phyloP scores from a whole-genome alignment of 805 yeast genomes.

The Kodamaea neixiangensis region DNA sequence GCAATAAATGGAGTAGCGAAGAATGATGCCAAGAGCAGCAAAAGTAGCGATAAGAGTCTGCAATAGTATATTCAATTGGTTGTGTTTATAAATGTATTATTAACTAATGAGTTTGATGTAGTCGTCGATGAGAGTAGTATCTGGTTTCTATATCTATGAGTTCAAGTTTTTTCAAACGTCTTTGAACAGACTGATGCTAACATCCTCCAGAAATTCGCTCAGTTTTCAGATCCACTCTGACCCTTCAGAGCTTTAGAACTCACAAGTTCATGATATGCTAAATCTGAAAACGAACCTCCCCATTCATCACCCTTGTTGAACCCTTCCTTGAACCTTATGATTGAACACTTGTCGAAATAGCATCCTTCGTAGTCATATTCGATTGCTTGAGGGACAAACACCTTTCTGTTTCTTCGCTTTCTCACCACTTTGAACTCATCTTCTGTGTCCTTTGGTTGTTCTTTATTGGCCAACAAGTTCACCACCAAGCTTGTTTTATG shows the following conservation, averaged over 20 bases:
- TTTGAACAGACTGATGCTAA: too few species aligned
- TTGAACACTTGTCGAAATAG: conserved; percentile 31
- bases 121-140: too few species aligned
- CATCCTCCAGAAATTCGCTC: too few species aligned
- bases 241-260: background rate
- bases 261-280: conserved; percentile 40
- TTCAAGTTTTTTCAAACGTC: too few species aligned
- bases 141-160: too few species aligned
- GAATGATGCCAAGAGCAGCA: background rate
- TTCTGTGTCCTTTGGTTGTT: conserved; percentile 7
- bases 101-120: background rate
- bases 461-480: conserved; percentile 16
- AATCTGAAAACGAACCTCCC: conserved; percentile 55
- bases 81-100: background rate
- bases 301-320: conserved; percentile 38
- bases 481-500: conserved; percentile 45
- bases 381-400: conserved; percentile 31
- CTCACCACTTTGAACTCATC: conserved; percentile 25
- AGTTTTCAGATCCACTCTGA: too few species aligned
- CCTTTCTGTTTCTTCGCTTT: conserved; percentile 24
- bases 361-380: conserved; percentile 29
- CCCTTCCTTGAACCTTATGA: conserved; percentile 19
- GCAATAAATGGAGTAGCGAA: conserved; percentile 9
- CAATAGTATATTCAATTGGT: background rate
- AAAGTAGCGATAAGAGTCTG: background rate